Base-by-base conservation (phyloP, 306 rosid genomes). In the Vigna radiata region DNA sequence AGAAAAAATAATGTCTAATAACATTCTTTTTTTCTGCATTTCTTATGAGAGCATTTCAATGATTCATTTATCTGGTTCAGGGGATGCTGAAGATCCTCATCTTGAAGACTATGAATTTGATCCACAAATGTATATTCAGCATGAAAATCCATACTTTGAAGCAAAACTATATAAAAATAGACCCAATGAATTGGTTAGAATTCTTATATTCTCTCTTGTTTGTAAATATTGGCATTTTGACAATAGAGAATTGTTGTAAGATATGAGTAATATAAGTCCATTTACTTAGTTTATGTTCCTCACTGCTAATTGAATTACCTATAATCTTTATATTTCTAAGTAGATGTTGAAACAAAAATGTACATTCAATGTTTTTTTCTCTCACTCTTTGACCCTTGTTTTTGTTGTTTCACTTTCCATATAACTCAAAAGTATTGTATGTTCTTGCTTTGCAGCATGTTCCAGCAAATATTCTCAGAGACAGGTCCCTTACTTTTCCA, bases 41-140 rank as follows among this genome's bases (percentile, higher is more conserved):
- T 70, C 55, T 56, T 23, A 21, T 1, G 4, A 11, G n/a, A 65
- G 64, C n/a, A 33, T 37, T 56, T 0, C 15, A 4, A 5, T 77
- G 66, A 82, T 72, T 82, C 59, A 82, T 72, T 68, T 68, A 73
- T 50, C 61, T 83, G 80, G 58, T 77, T 47, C 65, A 77, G 82
- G 41, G 18, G 19, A 31, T 4, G 54, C 9, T 54, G 29, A 55
- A 23, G 33, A 14, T 55, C 62, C 62, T 55, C 7, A 55, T 21
- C 7, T 58, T 54, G 36, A 73, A 12, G 43, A 52, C 10, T 27
- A n/a, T 36, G 71, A 31, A 55, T 17, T 39, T 25, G 69, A 77
- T 37, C 67, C 59, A 44, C 59, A 27, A 37, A 77, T 65, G 17
- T 72, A 37, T 72, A 27, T 77, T 47, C 33, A 77, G 8, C 43